Base-by-base conservation (phyloP, 2,329 filamentous ascomycete species). In the Alternaria conjuncta region DNA sequence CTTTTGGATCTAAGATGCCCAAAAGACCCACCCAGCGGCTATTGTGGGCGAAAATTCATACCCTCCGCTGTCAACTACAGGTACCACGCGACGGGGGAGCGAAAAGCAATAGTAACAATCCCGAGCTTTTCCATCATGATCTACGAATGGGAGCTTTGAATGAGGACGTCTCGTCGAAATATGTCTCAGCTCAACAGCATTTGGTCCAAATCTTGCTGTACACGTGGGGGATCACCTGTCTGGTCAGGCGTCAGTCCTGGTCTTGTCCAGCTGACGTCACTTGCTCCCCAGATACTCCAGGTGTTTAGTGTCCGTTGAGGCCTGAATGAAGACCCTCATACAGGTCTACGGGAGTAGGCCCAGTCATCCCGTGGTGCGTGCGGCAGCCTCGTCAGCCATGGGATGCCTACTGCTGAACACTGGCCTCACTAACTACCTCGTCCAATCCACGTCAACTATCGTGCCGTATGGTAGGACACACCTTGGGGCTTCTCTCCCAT, bases 1-100 rank as follows among this genome's bases (percentile, higher is more conserved):
- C 64, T 62, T 60, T 49, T 62, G 53, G 60, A 53, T 62, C 63
- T 67, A 66, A 53, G 50, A 69, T 69, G 65, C 67, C 71, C 70
- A 71, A 72, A 25, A 28, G 69, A 64, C 68, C 70, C 70, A 71
- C 68, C 61, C 60, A 58, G 71, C 71, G 70, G 68, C 68, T 73
- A 70, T 64, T 57, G 53, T 67, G 66, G 62, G 63, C 65, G 44
- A 61, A 61, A 57, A 53, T 49, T 26, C 45, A n/a, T 21, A 26
- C 20, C 55, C 28, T 49, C 45, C 47, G 46, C 44, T 25, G 13
- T 53, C 43, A 23, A 28, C 45, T 41, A 56, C 50, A 56, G 25
- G 57, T 47, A 60, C 51, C 60, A 63, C 57, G 57, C 53, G 56
- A 64, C 56, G 18, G 47, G 56, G 12, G 18, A 54, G 13, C 28